Evolutionary conservation across 331 rosid species (phyloP), one percentile per base, ranked within the genome.

Genomic region (Acacia pycnantha): DNA sequence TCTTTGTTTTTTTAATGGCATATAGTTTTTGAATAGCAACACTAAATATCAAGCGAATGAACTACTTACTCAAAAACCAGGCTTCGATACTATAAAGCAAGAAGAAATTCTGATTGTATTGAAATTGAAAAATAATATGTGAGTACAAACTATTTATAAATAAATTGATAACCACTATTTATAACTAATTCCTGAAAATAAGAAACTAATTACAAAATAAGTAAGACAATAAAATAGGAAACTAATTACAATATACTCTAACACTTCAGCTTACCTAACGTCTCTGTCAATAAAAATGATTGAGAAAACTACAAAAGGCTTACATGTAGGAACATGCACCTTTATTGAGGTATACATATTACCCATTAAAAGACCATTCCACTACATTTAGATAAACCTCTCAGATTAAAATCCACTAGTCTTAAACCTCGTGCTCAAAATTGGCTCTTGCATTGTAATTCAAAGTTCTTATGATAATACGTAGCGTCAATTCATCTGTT

Each of bases 241-340:
- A n/a, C n/a, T n/a, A n/a, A n/a, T n/a, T n/a, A n/a, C n/a, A n/a
- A n/a, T n/a, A n/a, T n/a, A n/a, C n/a, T n/a, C n/a, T n/a, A n/a
- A n/a, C n/a, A n/a, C 73, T n/a, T 54, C 27, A 76, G 40, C 77
- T 69, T 22, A 43, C 35, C 68, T 11, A 35, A 82, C 21, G 66
- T 82, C 69, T 76, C 58, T 35, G 27, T 69, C 78, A 41, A 56
- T 76, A 54, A 75, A 53, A 75, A 53, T 74, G 46, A 50, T 76
- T 74, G 15, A 8, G 21, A 43, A 67, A 3, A 67, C 43, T 12
- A 11, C 59, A 47, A 64, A 40, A 16, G 40, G 58, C 56, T 5
- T 16, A 50, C 54, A 50, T 15, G 15, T 15, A 48, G 4, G 14
- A 14, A 15, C 13, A 79, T 56, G 51, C 56, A 53, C 4, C 24